Evolutionary conservation across 139 green algal genomes (phyloP).

Genomic region (Diplosphaera chodatii): DNA sequence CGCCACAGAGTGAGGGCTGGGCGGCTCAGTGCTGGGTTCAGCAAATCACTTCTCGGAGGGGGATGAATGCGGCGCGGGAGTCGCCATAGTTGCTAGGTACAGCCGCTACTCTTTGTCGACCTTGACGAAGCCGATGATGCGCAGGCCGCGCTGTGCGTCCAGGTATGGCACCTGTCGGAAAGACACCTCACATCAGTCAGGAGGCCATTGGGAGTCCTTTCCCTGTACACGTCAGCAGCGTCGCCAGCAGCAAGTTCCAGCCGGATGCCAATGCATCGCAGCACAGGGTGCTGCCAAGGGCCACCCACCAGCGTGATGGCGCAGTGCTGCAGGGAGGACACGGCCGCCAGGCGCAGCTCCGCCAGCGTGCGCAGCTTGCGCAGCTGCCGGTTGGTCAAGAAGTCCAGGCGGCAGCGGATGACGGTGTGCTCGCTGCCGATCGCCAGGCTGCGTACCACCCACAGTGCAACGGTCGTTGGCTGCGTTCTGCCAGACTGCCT

Average conservation of each 20-base stretch:
- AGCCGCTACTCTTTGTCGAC: constrained; percentile 10
- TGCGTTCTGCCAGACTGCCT: not conserved
- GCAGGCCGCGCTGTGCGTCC: constrained; percentile 6
- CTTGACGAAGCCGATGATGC: constrained; percentile 21
- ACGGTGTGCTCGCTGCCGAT: constrained; percentile 20
- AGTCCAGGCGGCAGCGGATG: constrained; percentile 17
- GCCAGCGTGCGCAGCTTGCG: constrained; percentile 13
- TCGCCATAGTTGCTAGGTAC: too few species aligned
- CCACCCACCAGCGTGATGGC: constrained; percentile 15
- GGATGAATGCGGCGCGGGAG: too few species aligned
- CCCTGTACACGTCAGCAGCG: too few species aligned
- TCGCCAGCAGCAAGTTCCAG: too few species aligned
- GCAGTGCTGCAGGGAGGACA: constrained; percentile 22
- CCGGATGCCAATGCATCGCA: too few species aligned
- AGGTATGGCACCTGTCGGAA: constrained; percentile 11
- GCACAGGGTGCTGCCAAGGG: not conserved
- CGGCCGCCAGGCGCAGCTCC: constrained; percentile 14
- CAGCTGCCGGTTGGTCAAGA: constrained; percentile 20
- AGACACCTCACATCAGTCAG: too few species aligned
- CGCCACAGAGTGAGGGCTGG: too few species aligned
- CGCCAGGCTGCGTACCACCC: constrained; percentile 1
- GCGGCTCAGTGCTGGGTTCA: too few species aligned
- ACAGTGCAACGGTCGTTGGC: not conserved
- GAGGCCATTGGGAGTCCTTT: too few species aligned
- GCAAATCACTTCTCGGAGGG: too few species aligned